A percentile compares a stretch with the other conserved stretches of the same genome.
phyloP scores from a whole-genome alignment of 192 early-diverging fungal species.

The Rhizoclosmatium sp. region DNA sequence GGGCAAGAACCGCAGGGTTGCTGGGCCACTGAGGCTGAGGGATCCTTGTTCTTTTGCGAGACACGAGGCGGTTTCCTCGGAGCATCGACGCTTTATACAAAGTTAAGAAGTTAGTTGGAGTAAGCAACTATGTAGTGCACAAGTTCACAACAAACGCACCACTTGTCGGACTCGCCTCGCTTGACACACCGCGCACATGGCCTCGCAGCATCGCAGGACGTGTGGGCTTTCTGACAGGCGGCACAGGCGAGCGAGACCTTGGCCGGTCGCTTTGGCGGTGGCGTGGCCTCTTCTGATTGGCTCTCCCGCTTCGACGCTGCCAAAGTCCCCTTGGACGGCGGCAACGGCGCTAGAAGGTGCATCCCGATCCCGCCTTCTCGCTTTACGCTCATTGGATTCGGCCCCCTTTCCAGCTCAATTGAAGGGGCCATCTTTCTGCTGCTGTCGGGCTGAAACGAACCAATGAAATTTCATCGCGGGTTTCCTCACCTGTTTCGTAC shows the following conservation, averaged over 20 bases:
- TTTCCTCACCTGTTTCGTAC: too few relatives aligned
- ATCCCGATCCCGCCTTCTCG: too few relatives aligned
- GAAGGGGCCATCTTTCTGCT: too few relatives aligned
- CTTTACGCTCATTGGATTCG: too few relatives aligned
- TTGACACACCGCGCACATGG: slow-evolving; percentile 6
- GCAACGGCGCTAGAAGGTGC: neutral
- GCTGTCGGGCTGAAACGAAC: too few relatives aligned
- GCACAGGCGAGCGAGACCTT: neutral
- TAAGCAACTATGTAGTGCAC: neutral
- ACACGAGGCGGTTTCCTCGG: neutral
- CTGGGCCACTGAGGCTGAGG: neutral
- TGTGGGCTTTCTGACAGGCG: neutral
- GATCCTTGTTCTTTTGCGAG: neutral
- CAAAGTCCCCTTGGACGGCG: neutral
- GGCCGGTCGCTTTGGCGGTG: neutral
- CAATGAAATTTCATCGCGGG: too few relatives aligned
- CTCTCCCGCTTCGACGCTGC: neutral
- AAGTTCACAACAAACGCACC: neutral
- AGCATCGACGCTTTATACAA: neutral
- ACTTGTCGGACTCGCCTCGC: neutral
- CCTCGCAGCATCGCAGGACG: neutral
- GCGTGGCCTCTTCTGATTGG: neutral
- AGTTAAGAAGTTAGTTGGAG: neutral
- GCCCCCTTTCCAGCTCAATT: too few relatives aligned
- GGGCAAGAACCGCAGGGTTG: neutral